Evolutionary conservation across 2,329 filamentous ascomycete genomes (phyloP).

Genomic region (Microdochium paspali): DNA sequence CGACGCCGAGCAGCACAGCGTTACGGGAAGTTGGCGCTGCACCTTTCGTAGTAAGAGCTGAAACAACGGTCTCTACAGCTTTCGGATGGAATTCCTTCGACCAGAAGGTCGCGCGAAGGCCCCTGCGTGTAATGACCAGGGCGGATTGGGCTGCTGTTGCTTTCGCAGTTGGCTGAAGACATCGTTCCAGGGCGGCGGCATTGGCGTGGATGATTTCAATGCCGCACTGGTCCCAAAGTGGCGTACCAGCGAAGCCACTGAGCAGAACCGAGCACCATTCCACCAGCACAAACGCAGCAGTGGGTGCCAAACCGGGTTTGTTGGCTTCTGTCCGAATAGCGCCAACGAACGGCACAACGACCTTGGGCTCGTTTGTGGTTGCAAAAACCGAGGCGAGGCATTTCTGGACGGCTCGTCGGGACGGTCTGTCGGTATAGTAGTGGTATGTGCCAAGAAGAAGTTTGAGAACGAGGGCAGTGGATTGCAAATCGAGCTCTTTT

Average conservation of each 20-base stretch:
- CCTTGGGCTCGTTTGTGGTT: slow-evolving; percentile 42
- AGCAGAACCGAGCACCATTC: slow-evolving; percentile 83
- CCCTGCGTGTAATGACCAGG: slow-evolving; percentile 68
- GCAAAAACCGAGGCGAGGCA: slow-evolving; percentile 64
- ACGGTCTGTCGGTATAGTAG: slow-evolving; percentile 77
- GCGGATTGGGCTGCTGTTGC: slow-evolving; percentile 62
- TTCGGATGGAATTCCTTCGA: slow-evolving; percentile 47
- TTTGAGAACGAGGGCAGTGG: slow-evolving; percentile 49
- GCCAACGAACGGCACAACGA: slow-evolving; percentile 55
- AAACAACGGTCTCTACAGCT: slow-evolving; percentile 53
- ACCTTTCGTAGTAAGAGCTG: slow-evolving; percentile 59
- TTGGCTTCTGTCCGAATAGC: slow-evolving; percentile 62
- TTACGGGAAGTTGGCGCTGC: slow-evolving; percentile 57
- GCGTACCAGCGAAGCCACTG: slow-evolving; percentile 54
- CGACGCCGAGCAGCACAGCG: slow-evolving; percentile 69
- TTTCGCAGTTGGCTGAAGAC: slow-evolving; percentile 56
- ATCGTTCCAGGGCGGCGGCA: slow-evolving; percentile 69
- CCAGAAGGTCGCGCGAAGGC: slow-evolving; percentile 64
- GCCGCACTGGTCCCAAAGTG: slow-evolving; percentile 55
- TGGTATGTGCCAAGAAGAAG: slow-evolving; percentile 82
- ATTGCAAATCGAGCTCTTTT: slow-evolving; percentile 36
- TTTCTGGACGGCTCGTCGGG: slow-evolving; percentile 71
- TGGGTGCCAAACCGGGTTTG: slow-evolving; percentile 68
- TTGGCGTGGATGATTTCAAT: slow-evolving; percentile 57
- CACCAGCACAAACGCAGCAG: slow-evolving; percentile 77